Conservation (phyloP, 2,329 filamentous ascomycete genomes). For the Coniochaeta hoffmannii region DNA sequence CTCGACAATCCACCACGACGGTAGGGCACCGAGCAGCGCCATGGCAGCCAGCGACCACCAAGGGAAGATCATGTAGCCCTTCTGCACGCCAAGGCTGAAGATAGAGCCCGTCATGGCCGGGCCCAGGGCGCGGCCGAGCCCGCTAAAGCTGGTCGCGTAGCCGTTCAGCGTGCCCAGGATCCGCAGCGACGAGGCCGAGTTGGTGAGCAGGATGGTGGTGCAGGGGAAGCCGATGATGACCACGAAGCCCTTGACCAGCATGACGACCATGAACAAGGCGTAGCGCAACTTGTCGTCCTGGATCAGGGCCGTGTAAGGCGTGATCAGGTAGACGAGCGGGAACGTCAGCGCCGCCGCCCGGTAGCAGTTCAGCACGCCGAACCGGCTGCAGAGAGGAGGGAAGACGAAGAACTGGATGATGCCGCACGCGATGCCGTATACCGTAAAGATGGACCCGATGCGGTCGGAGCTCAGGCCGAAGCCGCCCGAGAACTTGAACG, state of each 20-base stretch:
- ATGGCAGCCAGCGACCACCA: constrained; percentile 72
- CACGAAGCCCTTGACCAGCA: constrained; percentile 66
- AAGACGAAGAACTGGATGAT: constrained; percentile 82
- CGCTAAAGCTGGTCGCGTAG: constrained; percentile 75
- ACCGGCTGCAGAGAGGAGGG: constrained; percentile 63
- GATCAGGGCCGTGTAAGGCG: constrained; percentile 70
- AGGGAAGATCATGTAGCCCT: constrained; percentile 68
- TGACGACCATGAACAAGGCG: constrained; percentile 54
- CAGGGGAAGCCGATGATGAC: constrained; percentile 86
- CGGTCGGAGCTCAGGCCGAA: constrained; percentile 66
- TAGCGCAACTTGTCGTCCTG: constrained; percentile 41
- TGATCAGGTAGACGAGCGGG: constrained; percentile 71
- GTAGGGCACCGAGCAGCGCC: constrained; percentile 58
- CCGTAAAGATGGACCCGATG: constrained; percentile 80
- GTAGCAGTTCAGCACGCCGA: constrained; percentile 69
- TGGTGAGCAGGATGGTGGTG: constrained; percentile 83
- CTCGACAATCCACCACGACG: constrained; percentile 67
- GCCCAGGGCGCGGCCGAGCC: constrained; percentile 70
- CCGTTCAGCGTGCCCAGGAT: constrained; percentile 88
- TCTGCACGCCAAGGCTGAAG: constrained; percentile 70
- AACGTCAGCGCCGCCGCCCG: constrained; percentile 60
- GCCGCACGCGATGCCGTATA: constrained; percentile 74
- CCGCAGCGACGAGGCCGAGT: constrained; percentile 66
- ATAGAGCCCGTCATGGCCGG: constrained; percentile 65
- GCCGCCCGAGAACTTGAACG: constrained; percentile 76